Evolutionary conservation across 768 basidiomycete genomes (phyloP).

Genomic region (Crepidotus variabilis): DNA sequence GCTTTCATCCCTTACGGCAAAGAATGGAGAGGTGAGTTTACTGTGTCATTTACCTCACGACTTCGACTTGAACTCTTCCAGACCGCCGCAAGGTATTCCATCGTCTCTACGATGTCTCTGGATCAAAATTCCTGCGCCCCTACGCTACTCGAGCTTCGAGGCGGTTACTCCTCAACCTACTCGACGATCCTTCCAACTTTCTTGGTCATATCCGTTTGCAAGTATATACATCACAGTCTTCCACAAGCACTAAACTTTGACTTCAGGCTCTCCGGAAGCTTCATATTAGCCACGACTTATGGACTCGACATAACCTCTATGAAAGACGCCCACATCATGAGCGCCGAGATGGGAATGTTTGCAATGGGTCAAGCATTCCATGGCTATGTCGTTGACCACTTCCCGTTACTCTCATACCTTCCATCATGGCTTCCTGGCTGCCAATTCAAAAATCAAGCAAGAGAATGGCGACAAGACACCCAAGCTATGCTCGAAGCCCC

Average conservation of each 20-base stretch:
- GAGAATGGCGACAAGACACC: conserved; percentile 25
- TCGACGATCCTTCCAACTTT: neutral
- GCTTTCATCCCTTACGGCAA: conserved; percentile 36
- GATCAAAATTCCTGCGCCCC: neutral
- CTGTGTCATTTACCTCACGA: neutral
- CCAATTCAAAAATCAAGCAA: conserved; percentile 36
- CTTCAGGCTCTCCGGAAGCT: conserved; percentile 18
- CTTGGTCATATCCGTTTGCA: neutral
- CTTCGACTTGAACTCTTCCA: neutral
- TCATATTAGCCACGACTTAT: conserved; percentile 23
- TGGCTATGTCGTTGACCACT: conserved; percentile 19
- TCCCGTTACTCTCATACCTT: conserved; percentile 30
- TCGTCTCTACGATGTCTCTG: neutral
- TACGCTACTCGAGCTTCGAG: neutral
- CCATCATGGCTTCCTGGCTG: conserved; percentile 45
- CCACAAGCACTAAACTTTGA: neutral
- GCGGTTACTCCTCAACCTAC: neutral
- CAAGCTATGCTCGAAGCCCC: conserved; percentile 31
- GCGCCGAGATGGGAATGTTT: conserved; percentile 18
- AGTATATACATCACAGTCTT: neutral
- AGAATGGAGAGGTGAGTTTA: conserved; percentile 36
- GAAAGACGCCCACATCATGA: conserved; percentile 24
- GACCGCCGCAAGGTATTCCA: conserved; percentile 1
- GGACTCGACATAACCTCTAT: conserved; percentile 22
- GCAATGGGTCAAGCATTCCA: conserved; percentile 19